Evolutionary conservation across 2,329 filamentous ascomycete species (phyloP).

Genomic region (Lachnellula occidentalis): DNA sequence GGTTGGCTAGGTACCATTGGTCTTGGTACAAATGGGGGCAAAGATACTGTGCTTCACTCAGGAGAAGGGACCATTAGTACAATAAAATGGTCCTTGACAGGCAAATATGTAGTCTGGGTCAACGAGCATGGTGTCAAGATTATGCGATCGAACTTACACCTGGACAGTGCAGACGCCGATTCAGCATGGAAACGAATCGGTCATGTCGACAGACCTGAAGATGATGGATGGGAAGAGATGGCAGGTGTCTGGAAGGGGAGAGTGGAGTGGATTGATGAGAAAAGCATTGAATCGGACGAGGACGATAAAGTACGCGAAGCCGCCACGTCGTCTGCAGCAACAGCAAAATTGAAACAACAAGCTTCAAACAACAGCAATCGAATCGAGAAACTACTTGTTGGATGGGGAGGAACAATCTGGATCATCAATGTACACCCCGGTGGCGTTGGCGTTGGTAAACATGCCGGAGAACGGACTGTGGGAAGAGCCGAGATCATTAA

Average conservation of each 20-base stretch:
- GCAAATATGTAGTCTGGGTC: slow-evolving; percentile 89
- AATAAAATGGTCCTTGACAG: slow-evolving; percentile 91
- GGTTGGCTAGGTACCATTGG: slow-evolving; percentile 91
- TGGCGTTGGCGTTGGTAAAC: slow-evolving; percentile 58
- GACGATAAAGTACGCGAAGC: slow-evolving; percentile 35
- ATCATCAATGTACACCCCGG: slow-evolving; percentile 85
- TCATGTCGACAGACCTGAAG: slow-evolving; percentile 83
- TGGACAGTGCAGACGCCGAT: slow-evolving; percentile 71
- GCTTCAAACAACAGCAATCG: slow-evolving; percentile 41
- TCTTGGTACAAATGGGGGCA: slow-evolving; percentile 69
- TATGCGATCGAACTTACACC: slow-evolving; percentile 81
- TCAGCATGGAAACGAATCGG: slow-evolving; percentile 92
- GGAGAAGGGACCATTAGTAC: slow-evolving; percentile 87
- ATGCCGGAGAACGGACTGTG: slow-evolving; percentile 63
- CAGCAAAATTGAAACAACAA: slow-evolving; percentile 45
- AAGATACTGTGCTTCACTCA: slow-evolving; percentile 81
- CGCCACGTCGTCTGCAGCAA: slow-evolving; percentile 38
- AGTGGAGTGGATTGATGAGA: slow-evolving; percentile 88
- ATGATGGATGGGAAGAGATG: slow-evolving; percentile 91
- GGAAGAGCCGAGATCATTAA: slow-evolving; percentile 87
- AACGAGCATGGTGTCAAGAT: slow-evolving; percentile 98
- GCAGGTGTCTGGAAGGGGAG: slow-evolving; percentile 90
- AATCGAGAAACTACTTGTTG: slow-evolving; percentile 79
- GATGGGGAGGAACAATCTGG: slow-evolving; percentile 96
- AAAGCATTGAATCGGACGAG: slow-evolving; percentile 69